phyloP scores from a whole-genome alignment of 495 filamentous ascomycete species.

The Paragyromitra xinjiangensis region DNA sequence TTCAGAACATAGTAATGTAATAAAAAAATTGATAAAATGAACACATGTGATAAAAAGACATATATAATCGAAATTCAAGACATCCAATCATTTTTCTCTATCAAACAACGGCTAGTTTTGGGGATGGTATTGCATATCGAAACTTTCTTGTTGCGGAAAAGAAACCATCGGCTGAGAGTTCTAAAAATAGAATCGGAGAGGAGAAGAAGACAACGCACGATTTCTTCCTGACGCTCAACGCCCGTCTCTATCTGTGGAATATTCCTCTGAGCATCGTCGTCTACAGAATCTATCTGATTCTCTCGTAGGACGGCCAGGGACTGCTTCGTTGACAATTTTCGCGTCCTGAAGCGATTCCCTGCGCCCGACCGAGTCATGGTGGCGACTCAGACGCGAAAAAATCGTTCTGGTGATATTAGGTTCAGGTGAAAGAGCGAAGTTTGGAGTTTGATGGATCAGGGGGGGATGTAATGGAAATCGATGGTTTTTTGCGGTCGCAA shows the following conservation, averaged over 20 bases:
- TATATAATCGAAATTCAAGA: slow-evolving; percentile 48
- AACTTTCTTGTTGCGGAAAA: slow-evolving; percentile 38
- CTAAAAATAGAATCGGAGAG: slow-evolving; percentile 58
- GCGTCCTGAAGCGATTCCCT: slow-evolving; percentile 70
- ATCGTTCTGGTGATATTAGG: slow-evolving; percentile 53
- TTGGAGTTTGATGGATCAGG: slow-evolving; percentile 47
- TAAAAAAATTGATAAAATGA: slow-evolving; percentile 52
- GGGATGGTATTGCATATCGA: slow-evolving; percentile 47
- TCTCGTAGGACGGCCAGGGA: slow-evolving; percentile 85
- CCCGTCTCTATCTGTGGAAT: slow-evolving; percentile 90
- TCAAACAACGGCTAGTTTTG: slow-evolving; percentile 65
- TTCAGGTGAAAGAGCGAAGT: slow-evolving; percentile 55
- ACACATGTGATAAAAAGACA: slow-evolving; percentile 56
- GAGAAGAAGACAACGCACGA: slow-evolving; percentile 72
- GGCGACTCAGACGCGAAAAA: slow-evolving; percentile 58
- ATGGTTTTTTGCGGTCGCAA: slow-evolving; percentile 57
- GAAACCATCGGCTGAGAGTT: slow-evolving; percentile 46
- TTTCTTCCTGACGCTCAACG: slow-evolving; percentile 95
- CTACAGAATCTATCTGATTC: slow-evolving; percentile 81
- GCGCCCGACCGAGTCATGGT: slow-evolving; percentile 58
- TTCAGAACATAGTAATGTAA: slow-evolving; percentile 44
- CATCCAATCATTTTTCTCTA: slow-evolving; percentile 41
- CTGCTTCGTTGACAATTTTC: slow-evolving; percentile 90
- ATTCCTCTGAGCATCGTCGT: slow-evolving; percentile 72
- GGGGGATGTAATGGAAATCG: slow-evolving; percentile 47